Evolutionary conservation across 1,139 yeast genomes (phyloP).

Genomic region (Taiozyma sp.): DNA sequence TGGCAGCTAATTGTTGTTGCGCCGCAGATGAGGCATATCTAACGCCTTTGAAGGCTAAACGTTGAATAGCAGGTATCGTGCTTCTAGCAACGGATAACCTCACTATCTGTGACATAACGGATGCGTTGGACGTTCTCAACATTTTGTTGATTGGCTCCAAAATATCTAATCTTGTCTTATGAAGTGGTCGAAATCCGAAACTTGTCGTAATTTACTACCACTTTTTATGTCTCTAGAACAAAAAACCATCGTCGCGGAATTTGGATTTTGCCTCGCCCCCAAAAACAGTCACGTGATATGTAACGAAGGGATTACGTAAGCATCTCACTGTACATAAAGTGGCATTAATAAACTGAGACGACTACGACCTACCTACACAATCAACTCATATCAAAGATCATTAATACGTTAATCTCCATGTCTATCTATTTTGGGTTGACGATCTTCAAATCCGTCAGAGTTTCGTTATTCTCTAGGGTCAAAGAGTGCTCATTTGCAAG

Average conservation of each 20-base stretch:
- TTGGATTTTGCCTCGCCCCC: background rate
- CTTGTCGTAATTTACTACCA: background rate
- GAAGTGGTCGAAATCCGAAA: background rate
- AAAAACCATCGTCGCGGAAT: background rate
- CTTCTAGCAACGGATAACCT: constrained; percentile 4
- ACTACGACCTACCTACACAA: background rate
- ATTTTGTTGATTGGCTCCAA: background rate
- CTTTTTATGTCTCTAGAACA: background rate
- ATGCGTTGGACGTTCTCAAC: background rate
- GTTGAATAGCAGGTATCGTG: background rate
- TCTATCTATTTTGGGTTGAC: background rate
- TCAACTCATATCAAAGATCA: background rate
- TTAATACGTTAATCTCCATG: background rate
- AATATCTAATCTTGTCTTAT: background rate
- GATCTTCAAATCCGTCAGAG: constrained; percentile 47
- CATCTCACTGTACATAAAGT: background rate
- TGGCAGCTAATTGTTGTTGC: constrained; percentile 44
- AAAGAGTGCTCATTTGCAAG: constrained; percentile 88
- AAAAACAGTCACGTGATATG: background rate
- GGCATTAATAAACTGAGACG: too few species aligned
- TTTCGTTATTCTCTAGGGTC: constrained; percentile 50
- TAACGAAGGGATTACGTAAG: background rate
- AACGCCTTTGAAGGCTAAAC: constrained; percentile 1
- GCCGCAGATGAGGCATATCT: constrained; percentile 21
- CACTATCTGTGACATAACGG: background rate